Conservation (phyloP, 495 filamentous ascomycete genomes). For the Penicillium flavigenum region DNA sequence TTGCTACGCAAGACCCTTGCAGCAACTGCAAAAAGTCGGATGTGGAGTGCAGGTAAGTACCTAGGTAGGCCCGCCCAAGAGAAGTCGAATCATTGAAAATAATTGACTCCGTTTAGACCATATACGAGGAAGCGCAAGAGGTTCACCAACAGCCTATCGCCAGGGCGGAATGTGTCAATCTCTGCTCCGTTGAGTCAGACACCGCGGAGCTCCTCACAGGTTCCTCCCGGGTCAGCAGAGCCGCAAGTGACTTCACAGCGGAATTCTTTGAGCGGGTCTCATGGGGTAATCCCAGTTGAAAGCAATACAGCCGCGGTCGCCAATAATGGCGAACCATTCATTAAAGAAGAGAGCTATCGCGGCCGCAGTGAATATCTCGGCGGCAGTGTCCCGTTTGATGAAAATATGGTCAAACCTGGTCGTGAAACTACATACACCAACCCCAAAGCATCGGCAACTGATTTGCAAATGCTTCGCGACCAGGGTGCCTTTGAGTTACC, state of each 20-base stretch:
- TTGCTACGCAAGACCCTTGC: conserved; percentile 32
- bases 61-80: background rate
- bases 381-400: conserved; percentile 33
- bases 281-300: conserved; percentile 6
- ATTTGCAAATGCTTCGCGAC: conserved; percentile 31
- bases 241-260: conserved; percentile 5
- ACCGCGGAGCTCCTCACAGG: conserved; percentile 22
- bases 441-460: conserved; percentile 26
- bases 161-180: conserved; percentile 15
- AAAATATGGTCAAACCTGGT: conserved; percentile 35
- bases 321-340: conserved; percentile 22
- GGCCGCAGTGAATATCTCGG: conserved; percentile 33
- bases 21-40: conserved; percentile 32
- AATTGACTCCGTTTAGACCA: conserved; percentile 14
- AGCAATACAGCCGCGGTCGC: background rate
- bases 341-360: conserved; percentile 35
- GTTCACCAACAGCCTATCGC: conserved; percentile 34
- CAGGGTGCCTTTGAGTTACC: conserved; percentile 32
- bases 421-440: conserved; percentile 30
- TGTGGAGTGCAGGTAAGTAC: conserved; percentile 29
- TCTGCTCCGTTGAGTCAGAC: conserved; percentile 23
- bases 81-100: background rate
- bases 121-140: conserved; percentile 34
- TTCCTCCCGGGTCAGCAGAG: conserved; percentile 19
- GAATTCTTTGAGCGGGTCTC: conserved; percentile 7